These are phyloP conservation scores for Isochrysis galbana DNA, from an alignment of 78 protist genomes.

Conservation along the genomic window DNA sequence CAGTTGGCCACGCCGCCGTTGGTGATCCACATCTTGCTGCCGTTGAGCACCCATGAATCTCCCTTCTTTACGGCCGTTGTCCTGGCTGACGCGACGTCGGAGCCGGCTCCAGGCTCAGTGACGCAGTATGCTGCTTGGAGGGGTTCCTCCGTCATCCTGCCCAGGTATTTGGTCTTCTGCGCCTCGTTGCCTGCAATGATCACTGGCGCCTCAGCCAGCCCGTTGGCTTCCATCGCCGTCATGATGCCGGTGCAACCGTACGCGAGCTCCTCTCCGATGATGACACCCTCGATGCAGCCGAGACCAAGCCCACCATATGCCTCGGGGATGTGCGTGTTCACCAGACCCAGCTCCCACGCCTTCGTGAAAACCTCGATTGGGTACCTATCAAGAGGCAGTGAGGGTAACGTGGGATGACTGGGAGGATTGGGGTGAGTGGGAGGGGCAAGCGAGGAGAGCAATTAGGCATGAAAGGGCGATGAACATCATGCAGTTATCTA, in stretches of 20 bases:
- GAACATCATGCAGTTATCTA: too few species aligned
- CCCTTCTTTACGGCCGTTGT: not conserved
- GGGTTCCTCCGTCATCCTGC: constrained; percentile 52
- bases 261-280: constrained; percentile 55
- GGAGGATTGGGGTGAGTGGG: too few species aligned
- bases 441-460: too few species aligned
- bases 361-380: constrained; percentile 30
- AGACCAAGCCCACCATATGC: constrained; percentile 51
- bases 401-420: too few species aligned
- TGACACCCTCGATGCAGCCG: constrained; percentile 18
- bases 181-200: constrained; percentile 47
- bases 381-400: too few species aligned
- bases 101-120: not conserved
- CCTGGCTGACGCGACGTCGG: constrained; percentile 13
- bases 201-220: constrained; percentile 57
- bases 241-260: constrained; percentile 57
- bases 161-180: constrained; percentile 63
- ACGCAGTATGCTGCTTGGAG: constrained; percentile 41
- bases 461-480: too few species aligned
- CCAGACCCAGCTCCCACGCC: constrained; percentile 51
- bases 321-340: constrained; percentile 54
- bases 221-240: constrained; percentile 60
- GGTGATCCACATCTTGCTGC: constrained; percentile 26
- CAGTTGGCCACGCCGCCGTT: constrained; percentile 15
- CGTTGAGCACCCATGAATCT: not conserved